Percentiles rank a stretch among this genome's conserved stretches.
Evolutionary conservation across 352 stramenopile genomes (phyloP).

Genomic region (Sclerospora graminicola): DNA sequence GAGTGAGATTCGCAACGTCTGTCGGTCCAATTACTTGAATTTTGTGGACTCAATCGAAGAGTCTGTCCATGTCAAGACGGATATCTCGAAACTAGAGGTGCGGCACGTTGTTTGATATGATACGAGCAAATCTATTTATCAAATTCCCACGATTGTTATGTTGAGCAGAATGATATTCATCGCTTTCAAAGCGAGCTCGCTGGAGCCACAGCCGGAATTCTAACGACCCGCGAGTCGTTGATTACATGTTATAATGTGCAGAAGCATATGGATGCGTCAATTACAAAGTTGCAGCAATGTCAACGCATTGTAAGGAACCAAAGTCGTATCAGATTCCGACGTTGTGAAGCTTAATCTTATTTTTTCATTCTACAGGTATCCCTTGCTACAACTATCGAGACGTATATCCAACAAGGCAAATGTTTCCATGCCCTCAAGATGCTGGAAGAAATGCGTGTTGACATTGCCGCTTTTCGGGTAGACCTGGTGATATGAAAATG

Average conservation of each 20-base stretch:
- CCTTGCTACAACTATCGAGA: conserved; percentile 52
- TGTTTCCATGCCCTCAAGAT: conserved; percentile 73
- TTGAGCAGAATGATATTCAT: conserved; percentile 41
- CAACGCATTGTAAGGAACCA: conserved; percentile 46
- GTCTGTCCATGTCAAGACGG: conserved; percentile 70
- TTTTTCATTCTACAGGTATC: conserved; percentile 27
- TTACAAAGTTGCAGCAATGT: conserved; percentile 72
- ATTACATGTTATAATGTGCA: conserved; percentile 48
- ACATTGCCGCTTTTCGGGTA: conserved; percentile 64
- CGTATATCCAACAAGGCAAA: conserved; percentile 56
- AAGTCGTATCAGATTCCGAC: not conserved
- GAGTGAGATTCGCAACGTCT: conserved; percentile 65
- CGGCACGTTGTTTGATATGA: not conserved
- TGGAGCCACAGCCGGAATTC: conserved; percentile 32
- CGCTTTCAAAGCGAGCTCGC: conserved; percentile 52
- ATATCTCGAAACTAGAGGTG: conserved; percentile 60
- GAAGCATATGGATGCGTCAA: conserved; percentile 63
- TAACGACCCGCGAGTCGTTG: conserved; percentile 48
- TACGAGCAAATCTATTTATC: not conserved
- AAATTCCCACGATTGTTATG: conserved; percentile 2
- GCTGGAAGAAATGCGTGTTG: conserved; percentile 53
- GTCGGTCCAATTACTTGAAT: conserved; percentile 68
- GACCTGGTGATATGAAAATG: too few species aligned
- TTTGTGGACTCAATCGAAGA: conserved; percentile 79
- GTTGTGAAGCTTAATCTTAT: not conserved